Percentiles rank a stretch among this genome's conserved stretches.
These are phyloP conservation scores for Vaccinium vitisidaea DNA, from an alignment of 148 eudicot species.

Conservation along the genomic window DNA sequence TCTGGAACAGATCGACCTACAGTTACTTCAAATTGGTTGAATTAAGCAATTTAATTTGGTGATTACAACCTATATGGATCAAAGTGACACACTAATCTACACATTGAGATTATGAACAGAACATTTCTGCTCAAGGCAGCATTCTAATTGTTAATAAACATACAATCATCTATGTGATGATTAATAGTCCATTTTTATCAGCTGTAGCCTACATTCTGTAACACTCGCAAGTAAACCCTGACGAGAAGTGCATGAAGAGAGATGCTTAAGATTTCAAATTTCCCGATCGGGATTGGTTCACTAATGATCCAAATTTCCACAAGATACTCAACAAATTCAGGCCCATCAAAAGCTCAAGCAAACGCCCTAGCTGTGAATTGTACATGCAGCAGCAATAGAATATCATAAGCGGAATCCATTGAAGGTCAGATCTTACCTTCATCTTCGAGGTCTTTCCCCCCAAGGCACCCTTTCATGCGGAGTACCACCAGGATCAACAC, in stretches of 20 bases:
- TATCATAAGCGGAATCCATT: background rate
- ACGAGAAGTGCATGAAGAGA: background rate
- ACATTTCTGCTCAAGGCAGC: background rate
- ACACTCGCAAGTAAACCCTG: background rate
- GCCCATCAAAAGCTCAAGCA: background rate
- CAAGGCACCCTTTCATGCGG: constrained; percentile 42
- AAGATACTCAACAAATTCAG: constrained; percentile 7
- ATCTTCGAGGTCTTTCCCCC: constrained; percentile 39
- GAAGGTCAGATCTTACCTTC: constrained; percentile 24
- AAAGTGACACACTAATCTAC: background rate
- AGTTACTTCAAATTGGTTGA: background rate
- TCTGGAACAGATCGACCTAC: background rate
- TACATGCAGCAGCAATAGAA: constrained; percentile 1
- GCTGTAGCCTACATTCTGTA: background rate
- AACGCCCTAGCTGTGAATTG: background rate
- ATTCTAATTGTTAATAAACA: background rate
- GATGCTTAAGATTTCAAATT: background rate
- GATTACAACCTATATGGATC: background rate
- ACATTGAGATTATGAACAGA: background rate
- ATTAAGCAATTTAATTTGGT: too few species aligned
- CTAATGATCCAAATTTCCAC: background rate
- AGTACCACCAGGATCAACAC: constrained; percentile 35
- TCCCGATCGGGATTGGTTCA: background rate
- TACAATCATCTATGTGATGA: too few species aligned
- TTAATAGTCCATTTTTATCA: too few species aligned